Evolutionary conservation across 495 filamentous ascomycete genomes (phyloP).

Genomic region (Neurospora pannonica): DNA sequence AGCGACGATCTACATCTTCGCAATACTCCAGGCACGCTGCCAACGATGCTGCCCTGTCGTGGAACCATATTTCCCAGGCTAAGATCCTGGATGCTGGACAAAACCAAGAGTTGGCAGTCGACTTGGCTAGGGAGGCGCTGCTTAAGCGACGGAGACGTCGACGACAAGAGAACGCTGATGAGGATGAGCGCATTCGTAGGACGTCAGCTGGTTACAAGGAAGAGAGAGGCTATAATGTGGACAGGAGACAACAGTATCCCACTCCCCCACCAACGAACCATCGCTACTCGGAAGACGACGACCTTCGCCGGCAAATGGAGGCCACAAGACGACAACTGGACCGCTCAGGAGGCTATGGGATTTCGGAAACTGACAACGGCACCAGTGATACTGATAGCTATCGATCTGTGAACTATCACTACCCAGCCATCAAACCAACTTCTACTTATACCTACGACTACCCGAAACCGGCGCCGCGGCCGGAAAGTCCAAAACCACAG

Average conservation of each 20-base stretch:
- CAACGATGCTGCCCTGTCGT: conserved; percentile 38
- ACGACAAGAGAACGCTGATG: conserved; percentile 26
- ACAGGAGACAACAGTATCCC: not conserved
- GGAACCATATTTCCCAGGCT: conserved; percentile 25
- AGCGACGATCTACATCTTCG: conserved; percentile 4
- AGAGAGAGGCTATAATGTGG: conserved; percentile 37
- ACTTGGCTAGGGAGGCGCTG: conserved; percentile 66
- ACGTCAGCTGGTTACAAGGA: conserved; percentile 53
- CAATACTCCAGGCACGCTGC: conserved; percentile 29
- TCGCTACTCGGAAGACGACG: conserved; percentile 29
- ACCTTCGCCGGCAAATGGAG: conserved; percentile 41
- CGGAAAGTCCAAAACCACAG: conserved; percentile 10
- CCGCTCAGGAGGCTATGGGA: conserved; percentile 9
- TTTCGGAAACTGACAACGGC: conserved; percentile 2
- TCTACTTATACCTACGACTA: conserved; percentile 32
- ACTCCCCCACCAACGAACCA: not conserved
- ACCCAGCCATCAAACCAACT: conserved; percentile 41
- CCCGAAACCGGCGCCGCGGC: conserved; percentile 3
- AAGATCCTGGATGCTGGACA: conserved; percentile 55
- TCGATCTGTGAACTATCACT: conserved; percentile 27
- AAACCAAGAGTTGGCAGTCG: conserved; percentile 67
- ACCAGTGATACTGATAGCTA: not conserved
- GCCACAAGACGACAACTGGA: conserved; percentile 34
- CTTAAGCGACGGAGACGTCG: conserved; percentile 48
- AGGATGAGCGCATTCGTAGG: conserved; percentile 48